Evolutionary conservation across 163 green algal genomes (phyloP).

Genomic region (Scenedesmus sp.): DNA sequence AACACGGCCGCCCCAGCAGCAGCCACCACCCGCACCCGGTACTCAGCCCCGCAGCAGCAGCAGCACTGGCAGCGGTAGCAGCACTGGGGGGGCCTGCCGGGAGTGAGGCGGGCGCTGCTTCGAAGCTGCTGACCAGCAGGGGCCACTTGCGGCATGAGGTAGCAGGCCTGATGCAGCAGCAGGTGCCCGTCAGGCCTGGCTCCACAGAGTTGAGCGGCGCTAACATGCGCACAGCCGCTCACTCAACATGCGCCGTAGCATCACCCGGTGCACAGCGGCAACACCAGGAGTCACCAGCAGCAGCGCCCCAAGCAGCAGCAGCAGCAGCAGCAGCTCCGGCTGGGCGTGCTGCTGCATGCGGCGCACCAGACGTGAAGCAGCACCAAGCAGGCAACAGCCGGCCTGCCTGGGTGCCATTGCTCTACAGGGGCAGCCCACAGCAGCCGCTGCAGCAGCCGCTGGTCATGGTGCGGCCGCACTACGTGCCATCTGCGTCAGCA

Average conservation of each 20-base stretch:
- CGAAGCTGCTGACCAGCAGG: slow-evolving; percentile 35
- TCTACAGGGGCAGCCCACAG: background rate
- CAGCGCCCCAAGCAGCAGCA: background rate
- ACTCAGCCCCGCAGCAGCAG: slow-evolving; percentile 15
- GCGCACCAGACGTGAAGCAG: background rate
- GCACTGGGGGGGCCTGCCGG: background rate
- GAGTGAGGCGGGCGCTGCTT: background rate
- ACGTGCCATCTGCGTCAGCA: slow-evolving; percentile 17
- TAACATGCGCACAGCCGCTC: background rate
- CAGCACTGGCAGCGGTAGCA: slow-evolving; percentile 30
- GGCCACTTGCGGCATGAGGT: slow-evolving; percentile 34
- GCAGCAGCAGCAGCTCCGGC: background rate
- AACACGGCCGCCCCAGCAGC: background rate
- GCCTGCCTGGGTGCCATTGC: slow-evolving; percentile 24
- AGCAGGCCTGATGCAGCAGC: slow-evolving; percentile 16
- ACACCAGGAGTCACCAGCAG: background rate
- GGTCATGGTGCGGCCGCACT: slow-evolving; percentile 38
- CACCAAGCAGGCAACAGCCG: background rate
- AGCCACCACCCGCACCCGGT: background rate
- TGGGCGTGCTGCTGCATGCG: background rate
- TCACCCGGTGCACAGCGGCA: background rate
- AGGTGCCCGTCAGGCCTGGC: background rate
- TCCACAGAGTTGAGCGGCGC: background rate
- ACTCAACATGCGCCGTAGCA: background rate
- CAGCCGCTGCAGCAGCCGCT: background rate